Evolutionary conservation across 352 stramenopile genomes (phyloP).

Genomic region (Phytophthora sp.): DNA sequence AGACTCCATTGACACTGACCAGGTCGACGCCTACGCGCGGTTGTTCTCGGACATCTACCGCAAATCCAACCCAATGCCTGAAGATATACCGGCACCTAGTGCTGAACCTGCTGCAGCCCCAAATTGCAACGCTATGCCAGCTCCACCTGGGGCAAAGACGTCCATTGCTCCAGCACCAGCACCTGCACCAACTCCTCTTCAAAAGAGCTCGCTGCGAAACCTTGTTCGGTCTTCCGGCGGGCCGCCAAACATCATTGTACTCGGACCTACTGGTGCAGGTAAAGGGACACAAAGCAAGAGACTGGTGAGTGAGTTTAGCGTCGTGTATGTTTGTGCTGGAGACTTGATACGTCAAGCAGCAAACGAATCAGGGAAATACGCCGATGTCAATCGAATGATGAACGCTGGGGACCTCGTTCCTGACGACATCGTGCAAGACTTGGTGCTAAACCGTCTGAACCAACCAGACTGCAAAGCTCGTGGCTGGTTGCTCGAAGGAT

Average conservation of each 20-base stretch:
- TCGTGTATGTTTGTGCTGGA: constrained; percentile 93
- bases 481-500: constrained; percentile 96
- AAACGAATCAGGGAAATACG: constrained; percentile 59
- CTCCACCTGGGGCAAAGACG: constrained; percentile 6
- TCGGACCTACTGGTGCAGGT: constrained; percentile 92
- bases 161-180: constrained; percentile 21
- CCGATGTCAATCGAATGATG: constrained; percentile 90
- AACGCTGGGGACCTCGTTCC: constrained; percentile 89
- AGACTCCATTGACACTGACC: constrained; percentile 47
- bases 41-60: constrained; percentile 73
- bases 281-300: constrained; percentile 96
- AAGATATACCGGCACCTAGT: neutral
- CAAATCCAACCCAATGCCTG: constrained; percentile 25
- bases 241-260: constrained; percentile 83
- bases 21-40: constrained; percentile 55
- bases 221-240: neutral
- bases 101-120: constrained; percentile 1
- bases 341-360: constrained; percentile 93
- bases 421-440: constrained; percentile 93
- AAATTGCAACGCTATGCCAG: neutral
- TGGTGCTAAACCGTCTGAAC: constrained; percentile 78
- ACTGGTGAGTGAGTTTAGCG: constrained; percentile 86
- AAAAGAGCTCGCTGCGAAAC: neutral
- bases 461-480: constrained; percentile 85
- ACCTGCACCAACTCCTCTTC: constrained; percentile 1